Base-by-base conservation (phyloP, 306 rosid species). In the Canavalia gladiata region DNA sequence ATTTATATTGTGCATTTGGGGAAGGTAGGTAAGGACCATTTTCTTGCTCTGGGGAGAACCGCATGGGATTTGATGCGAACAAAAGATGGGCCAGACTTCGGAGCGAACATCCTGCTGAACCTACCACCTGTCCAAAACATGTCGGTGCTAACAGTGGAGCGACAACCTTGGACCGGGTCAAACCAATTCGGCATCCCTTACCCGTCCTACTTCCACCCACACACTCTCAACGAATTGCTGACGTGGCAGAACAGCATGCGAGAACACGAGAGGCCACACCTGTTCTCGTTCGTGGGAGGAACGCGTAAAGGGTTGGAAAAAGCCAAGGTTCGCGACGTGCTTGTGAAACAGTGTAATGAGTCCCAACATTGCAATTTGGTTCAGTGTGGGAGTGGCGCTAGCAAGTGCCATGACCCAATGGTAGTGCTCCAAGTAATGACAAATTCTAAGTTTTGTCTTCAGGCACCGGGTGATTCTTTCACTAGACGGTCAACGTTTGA, bases 101-200 rank as follows among this genome's bases (percentile, higher is more conserved):
- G 97, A 34, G 97, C 95, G 3, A 94, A 91, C 80, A 41, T 64
- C 4, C 87, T 94, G 56, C 87, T 94, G 1, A 89, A 87, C 73
- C 79, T 92, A 0, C 89, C 94, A 6, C 70, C 84, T n/a, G 88
- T 91, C 25, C 73, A n/a, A 2, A 94, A 94, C 90, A 90, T 92
- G 98, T 87, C 98, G 92, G 97, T 92, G 87, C 76, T 92, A 76
- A 92, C 95, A 4, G 97, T 94, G 1, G 98, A 94, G 46, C 77
- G 97, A 72, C 81, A 90, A 0, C 97, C 95, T 0, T 92, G 98
- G 98, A 10, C 50, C 0, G 97, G 97, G 0, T 3, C 49, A 0
- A 92, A 90, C 85, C 97, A 94, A 39, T 57, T 62, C 65, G 97
- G 90, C 1, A 84, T 94, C 0, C 97, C 98, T 12, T 94, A 94